Percentiles rank a stretch among this genome's conserved stretches.
Conservation (phyloP, 768 basidiomycete genomes). For the Serpula lacrymans region DNA sequence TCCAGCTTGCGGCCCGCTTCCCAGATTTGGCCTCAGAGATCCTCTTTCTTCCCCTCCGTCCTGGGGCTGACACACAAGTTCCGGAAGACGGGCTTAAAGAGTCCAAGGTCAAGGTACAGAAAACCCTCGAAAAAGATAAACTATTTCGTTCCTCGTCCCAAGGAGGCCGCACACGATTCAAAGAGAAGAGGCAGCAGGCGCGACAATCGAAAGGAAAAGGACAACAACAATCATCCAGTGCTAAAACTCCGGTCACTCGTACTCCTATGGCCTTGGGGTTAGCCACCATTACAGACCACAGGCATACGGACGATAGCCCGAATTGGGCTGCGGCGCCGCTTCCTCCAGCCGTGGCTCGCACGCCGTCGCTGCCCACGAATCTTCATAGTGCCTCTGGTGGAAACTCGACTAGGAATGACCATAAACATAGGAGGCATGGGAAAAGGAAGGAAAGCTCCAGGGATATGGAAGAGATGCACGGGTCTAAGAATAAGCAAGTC, state of each 20-base stretch:
- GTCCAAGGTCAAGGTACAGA: slow-evolving; percentile 3
- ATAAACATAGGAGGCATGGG: neutral
- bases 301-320: slow-evolving; percentile 28
- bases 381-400: neutral
- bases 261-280: too few species aligned
- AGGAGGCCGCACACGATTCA: too few species aligned
- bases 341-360: neutral
- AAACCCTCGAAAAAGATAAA: neutral
- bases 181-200: too few species aligned
- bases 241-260: too few species aligned
- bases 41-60: slow-evolving; percentile 27
- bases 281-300: too few species aligned
- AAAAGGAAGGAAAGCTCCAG: neutral
- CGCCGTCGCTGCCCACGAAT: slow-evolving; percentile 3
- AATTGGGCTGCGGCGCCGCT: slow-evolving; percentile 16
- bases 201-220: too few species aligned
- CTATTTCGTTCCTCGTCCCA: slow-evolving; percentile 1
- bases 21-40: slow-evolving; percentile 33
- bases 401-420: neutral
- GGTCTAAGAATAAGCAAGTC: neutral
- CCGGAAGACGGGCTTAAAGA: neutral
- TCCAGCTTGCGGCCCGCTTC: slow-evolving; percentile 31
- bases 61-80: too few species aligned
- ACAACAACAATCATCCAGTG: too few species aligned
- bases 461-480: neutral